Percentiles rank a stretch among this genome's conserved stretches.
phyloP scores from a whole-genome alignment of 495 filamentous ascomycete species.

The Gamarada debralockiae region DNA sequence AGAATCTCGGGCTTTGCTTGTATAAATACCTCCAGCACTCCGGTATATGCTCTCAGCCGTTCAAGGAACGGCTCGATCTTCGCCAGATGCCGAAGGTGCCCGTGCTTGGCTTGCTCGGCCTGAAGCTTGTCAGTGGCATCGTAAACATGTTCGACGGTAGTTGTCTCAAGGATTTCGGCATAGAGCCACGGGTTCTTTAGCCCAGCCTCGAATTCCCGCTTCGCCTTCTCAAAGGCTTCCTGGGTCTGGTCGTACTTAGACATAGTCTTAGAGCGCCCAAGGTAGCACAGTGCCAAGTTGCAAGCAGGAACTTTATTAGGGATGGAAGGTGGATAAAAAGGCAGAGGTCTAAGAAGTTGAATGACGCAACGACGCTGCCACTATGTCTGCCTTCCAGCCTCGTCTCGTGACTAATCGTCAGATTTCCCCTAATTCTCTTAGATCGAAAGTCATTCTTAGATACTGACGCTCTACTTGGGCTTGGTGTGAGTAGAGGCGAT shows the following conservation, averaged over 20 bases:
- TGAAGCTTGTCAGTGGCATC: slow-evolving; percentile 28
- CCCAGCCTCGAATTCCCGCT: slow-evolving; percentile 16
- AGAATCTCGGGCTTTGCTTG: slow-evolving; percentile 32
- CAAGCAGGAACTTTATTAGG: too few relatives aligned
- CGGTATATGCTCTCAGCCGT: slow-evolving; percentile 23
- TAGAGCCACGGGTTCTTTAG: slow-evolving; percentile 22
- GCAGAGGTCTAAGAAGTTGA: too few relatives aligned
- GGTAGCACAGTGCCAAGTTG: too few relatives aligned
- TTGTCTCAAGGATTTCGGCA: slow-evolving; percentile 13
- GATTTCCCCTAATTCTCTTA: too few relatives aligned
- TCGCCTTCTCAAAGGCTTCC: slow-evolving; percentile 18
- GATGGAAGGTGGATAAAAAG: too few relatives aligned
- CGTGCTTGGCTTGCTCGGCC: slow-evolving; percentile 21
- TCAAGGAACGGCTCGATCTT: slow-evolving; percentile 30
- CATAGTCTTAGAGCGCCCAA: neutral
- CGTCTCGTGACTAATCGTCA: too few relatives aligned
- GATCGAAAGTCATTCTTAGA: too few relatives aligned
- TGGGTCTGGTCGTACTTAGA: slow-evolving; percentile 15
- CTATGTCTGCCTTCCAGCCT: too few relatives aligned
- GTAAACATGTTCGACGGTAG: slow-evolving; percentile 27
- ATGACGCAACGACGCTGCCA: too few relatives aligned
- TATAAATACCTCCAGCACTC: slow-evolving; percentile 28
- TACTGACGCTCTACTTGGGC: too few relatives aligned
- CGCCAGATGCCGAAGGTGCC: slow-evolving; percentile 19
- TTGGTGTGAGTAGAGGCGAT: too few relatives aligned